These are phyloP conservation scores for Quercus glauca DNA, from an alignment of 306 rosid species.

Conservation along the genomic window DNA sequence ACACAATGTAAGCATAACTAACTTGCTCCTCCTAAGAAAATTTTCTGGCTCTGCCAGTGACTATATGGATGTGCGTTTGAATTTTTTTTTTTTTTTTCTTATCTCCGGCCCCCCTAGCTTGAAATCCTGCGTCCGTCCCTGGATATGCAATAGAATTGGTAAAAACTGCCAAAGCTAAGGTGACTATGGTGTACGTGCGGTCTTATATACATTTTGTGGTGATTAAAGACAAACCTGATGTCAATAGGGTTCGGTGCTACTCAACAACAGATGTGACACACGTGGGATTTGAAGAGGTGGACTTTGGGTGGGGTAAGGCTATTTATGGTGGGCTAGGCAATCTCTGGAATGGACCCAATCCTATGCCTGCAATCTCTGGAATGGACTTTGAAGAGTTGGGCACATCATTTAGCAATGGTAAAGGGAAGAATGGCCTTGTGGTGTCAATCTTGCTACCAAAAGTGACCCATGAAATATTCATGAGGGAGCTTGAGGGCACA, in stretches of 20 bases:
- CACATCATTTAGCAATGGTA: slow-evolving; percentile 23
- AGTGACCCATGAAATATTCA: slow-evolving; percentile 43
- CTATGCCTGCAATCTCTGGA: slow-evolving; percentile 29
- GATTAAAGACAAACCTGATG: slow-evolving; percentile 33
- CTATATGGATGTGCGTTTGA: no score
- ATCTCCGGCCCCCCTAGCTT: no score
- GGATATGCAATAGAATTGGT: slow-evolving; percentile 49
- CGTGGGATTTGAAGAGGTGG: slow-evolving; percentile 44
- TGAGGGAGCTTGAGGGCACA: slow-evolving; percentile 17
- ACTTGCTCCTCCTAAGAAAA: no score
- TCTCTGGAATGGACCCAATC: slow-evolving; percentile 30
- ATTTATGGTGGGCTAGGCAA: slow-evolving; percentile 49
- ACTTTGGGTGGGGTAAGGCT: slow-evolving; percentile 64
- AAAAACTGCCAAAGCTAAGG: slow-evolving; percentile 39
- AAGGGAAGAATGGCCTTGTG: slow-evolving; percentile 47
- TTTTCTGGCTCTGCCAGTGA: no score
- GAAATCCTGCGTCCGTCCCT: no score
- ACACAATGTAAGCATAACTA: no score
- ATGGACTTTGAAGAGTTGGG: no score
- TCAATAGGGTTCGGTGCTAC: slow-evolving; percentile 36
- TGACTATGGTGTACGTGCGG: slow-evolving; percentile 47
- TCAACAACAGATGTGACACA: slow-evolving; percentile 50
- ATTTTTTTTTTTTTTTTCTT: no score
- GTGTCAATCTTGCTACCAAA: slow-evolving; percentile 44
- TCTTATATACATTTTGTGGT: slow-evolving; percentile 56